A percentile compares a stretch with the other conserved stretches of the same genome.
These are phyloP conservation scores for Chlorociboria aeruginascens DNA, from an alignment of 495 filamentous ascomycete species.

Conservation along the genomic window DNA sequence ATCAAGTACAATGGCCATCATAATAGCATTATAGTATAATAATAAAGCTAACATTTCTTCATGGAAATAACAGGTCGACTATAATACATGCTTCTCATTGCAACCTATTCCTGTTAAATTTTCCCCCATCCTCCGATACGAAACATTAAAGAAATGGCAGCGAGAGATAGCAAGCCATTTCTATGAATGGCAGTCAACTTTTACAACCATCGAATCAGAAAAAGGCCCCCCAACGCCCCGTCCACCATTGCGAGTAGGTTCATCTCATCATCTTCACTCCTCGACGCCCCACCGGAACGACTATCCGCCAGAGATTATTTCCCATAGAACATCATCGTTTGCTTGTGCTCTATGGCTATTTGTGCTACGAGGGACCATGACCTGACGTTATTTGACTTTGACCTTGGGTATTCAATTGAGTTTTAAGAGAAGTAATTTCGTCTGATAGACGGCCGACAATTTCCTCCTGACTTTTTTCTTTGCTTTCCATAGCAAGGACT, in stretches of 20 bases:
- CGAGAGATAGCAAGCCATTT: not conserved
- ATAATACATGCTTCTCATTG: not conserved
- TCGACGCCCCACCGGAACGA: slow-evolving; percentile 14
- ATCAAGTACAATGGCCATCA: too few species aligned
- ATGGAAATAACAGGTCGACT: not conserved
- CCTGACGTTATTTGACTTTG: slow-evolving; percentile 4
- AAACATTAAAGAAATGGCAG: slow-evolving; percentile 3
- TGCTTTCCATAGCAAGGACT: slow-evolving; percentile 28
- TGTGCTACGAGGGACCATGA: slow-evolving; percentile 11
- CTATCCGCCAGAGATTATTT: slow-evolving; percentile 3
- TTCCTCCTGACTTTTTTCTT: slow-evolving; percentile 25
- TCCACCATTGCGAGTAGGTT: slow-evolving; percentile 3
- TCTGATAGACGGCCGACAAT: slow-evolving; percentile 26
- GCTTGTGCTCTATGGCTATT: slow-evolving; percentile 11
- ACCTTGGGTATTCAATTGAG: slow-evolving; percentile 18
- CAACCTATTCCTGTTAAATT: not conserved
- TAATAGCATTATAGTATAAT: too few species aligned
- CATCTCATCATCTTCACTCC: slow-evolving; percentile 11
- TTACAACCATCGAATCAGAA: not conserved
- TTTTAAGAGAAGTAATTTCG: slow-evolving; percentile 24
- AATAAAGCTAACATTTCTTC: too few species aligned
- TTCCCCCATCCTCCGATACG: not conserved
- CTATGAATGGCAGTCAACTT: slow-evolving; percentile 8
- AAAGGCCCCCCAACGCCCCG: slow-evolving; percentile 4
- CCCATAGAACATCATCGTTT: slow-evolving; percentile 15